Evolutionary conservation across 2,329 filamentous ascomycete genomes (phyloP), one percentile per base, ranked within the genome.

Genomic region (Scytalidium sp.): DNA sequence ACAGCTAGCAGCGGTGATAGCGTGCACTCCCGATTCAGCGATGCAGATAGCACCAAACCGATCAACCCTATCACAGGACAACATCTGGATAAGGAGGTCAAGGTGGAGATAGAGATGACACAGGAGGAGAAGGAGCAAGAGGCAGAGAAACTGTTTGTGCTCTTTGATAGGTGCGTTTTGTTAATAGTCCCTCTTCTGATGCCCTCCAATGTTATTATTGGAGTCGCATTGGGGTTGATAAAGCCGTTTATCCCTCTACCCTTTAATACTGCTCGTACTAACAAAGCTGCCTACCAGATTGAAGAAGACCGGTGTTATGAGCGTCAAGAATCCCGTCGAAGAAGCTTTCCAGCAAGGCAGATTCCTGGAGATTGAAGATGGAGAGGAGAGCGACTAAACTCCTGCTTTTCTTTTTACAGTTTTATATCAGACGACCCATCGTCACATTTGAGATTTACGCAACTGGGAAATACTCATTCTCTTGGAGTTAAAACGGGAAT

Each of bases 51-150:
- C 58, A 66, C 1, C 42, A 50, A 4, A 46, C 44, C 32, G 23
- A 45, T 65, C 6, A 66, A 66, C 50, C 63, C 62, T 21, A 56
- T 65, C 3, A 65, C 63, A 2, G 63, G 58, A 23, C 60, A 63
- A 53, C 54, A 56, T 17, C 50, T 60, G 55, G 62, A 56, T 48
- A 58, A 45, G 57, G 65, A 59, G 44, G 55, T 56, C 21, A 58
- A 40, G 15, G 56, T 81, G 6, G 71, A 82, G 3, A 67, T 74
- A 1, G 82, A 88, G 44, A 96, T 97, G 93, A 94, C 88, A 0
- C 75, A 88, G 43, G 91, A 92, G 56, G 93, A 97, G 71, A 97
- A 93, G 67, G 89, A 96, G 67, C 78, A 88, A 50, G 94, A 99
- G 32, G 63, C 63, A 3, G 63, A 65, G 53, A 61, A 51, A 44